Evolutionary conservation across 306 rosid species (phyloP).

Genomic region (Gynostemma pentaphyllum): DNA sequence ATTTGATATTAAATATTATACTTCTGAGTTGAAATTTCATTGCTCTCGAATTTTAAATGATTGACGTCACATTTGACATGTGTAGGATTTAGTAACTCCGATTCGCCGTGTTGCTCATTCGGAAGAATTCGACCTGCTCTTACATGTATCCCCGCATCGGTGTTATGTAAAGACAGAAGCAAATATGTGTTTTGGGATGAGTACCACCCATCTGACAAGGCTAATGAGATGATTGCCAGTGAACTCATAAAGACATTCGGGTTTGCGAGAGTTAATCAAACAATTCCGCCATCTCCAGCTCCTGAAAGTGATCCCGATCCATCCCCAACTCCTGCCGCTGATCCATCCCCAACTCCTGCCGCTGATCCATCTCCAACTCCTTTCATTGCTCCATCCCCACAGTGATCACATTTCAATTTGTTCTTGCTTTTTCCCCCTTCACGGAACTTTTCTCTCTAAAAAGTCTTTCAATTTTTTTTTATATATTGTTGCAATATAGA

Average conservation of each 20-base stretch:
- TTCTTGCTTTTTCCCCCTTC: not conserved
- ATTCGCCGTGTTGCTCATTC: constrained; percentile 83
- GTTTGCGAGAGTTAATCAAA: constrained; percentile 13
- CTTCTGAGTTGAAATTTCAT: no score
- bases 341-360: constrained; percentile 38
- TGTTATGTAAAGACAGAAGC: constrained; percentile 76
- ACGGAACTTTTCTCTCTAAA: not conserved
- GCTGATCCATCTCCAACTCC: constrained; percentile 37
- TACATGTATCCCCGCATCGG: constrained; percentile 78
- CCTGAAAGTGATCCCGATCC: not conserved
- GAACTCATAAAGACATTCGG: constrained; percentile 87
- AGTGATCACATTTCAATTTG: not conserved
- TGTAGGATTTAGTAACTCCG: constrained; percentile 66
- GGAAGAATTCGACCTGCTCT: constrained; percentile 76
- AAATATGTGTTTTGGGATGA: constrained; percentile 97
- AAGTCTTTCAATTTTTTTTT: not conserved
- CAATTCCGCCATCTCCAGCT: constrained; percentile 43
- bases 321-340: not conserved
- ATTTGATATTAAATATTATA: no score
- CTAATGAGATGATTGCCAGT: constrained; percentile 63
- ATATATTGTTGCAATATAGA: not conserved
- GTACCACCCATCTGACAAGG: constrained; percentile 83
- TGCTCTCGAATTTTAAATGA: no score
- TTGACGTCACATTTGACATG: not conserved
- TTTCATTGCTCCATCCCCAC: constrained; percentile 3